Evolutionary conservation across 1,139 yeast species (phyloP).

Genomic region (Hyphopichia fennica): DNA sequence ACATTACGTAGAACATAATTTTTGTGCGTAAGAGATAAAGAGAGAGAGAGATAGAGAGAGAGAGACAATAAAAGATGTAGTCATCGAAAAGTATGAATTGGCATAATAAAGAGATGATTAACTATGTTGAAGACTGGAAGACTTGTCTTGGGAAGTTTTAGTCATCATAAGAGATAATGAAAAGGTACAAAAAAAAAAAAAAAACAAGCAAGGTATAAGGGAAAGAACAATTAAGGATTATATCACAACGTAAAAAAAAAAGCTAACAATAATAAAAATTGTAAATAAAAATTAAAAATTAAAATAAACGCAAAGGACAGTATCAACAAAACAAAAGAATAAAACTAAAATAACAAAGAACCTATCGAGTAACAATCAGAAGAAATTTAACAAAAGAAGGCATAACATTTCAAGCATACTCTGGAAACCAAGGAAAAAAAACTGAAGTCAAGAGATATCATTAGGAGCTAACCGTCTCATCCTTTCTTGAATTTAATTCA

Average conservation of each 20-base stretch:
- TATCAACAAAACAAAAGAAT: neutral
- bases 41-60: too few species aligned
- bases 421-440: too few species aligned
- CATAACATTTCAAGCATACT: too few species aligned
- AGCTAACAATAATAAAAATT: neutral
- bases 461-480: neutral
- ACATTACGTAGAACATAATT: neutral
- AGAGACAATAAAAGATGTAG: too few species aligned
- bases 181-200: neutral
- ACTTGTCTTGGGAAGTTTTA: too few species aligned
- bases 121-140: too few species aligned
- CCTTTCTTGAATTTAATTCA: neutral
- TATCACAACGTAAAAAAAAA: neutral
- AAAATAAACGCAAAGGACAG: neutral
- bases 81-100: too few species aligned
- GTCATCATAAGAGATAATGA: neutral
- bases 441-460: neutral
- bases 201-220: neutral
- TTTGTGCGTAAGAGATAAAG: too few species aligned
- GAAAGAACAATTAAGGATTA: neutral
- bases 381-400: too few species aligned
- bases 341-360: too few species aligned
- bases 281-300: neutral
- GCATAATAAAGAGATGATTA: too few species aligned
- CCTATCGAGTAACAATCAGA: too few species aligned